Evolutionary conservation across 2,329 filamentous ascomycete genomes (phyloP), one percentile per base, ranked within the genome.

Genomic region (Aspergillus intermedius): DNA sequence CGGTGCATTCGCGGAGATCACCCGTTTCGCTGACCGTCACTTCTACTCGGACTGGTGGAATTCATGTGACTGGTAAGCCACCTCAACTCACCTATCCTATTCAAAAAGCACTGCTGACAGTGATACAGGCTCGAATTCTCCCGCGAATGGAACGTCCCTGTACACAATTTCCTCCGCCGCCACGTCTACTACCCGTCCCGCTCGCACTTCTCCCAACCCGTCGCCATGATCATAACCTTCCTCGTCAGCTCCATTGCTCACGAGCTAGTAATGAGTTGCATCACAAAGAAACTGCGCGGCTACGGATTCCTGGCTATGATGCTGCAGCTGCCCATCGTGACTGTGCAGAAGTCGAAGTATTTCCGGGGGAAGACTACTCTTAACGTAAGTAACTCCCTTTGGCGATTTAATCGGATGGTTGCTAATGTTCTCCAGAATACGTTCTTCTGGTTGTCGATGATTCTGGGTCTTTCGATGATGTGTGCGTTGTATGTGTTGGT

Each of bases 301-400:
- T 98, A 97, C 64, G 93, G 91, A 8, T 95, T 96, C 65, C 63
- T 94, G 17, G 87, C 88, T 53, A 93, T 96, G 83, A 97, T 98
- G 93, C 73, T 94, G 53, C 93, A 98, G 75, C 79, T 97, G 58
- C 93, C 93, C 0, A 93, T 97, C 57, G 87, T 97, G n/a, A 82
- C 91, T 67, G 74, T 97, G 25, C 93, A 97, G 74, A 80, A 88
- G 53, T 90, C 87, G 4, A 80, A 77, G 52, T 88, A 82, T 74
- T 82, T 97, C 34, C 80, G 83, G 47, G 83, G 84, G 17, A 81
- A 82, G 57, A 83, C 83, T 64, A 84, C 91, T 25, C 74, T 95
- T 49, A 96, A 96, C 63, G 76, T 79, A 58, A 58, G 67, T 60
- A 6, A 15, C 4, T 22, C 21, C 5, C 21, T 22, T 22, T 22